Evolutionary conservation across 1,139 yeast species (phyloP), one percentile per base, ranked within the genome.

Genomic region (Oligophagozyma castellii): DNA sequence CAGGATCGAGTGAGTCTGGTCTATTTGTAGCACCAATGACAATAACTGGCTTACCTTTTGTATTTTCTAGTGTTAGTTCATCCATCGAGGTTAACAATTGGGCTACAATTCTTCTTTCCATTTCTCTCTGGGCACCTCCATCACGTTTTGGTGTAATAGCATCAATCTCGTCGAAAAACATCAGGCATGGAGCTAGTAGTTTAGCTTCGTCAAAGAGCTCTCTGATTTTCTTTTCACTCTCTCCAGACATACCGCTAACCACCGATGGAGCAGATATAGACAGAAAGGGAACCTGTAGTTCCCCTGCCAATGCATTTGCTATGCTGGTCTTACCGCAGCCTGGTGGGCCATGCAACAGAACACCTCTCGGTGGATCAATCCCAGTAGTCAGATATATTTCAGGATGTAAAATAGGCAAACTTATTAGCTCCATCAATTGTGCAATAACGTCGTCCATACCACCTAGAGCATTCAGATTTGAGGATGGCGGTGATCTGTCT

Each of bases 191-290:
- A 1, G 98, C 98, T 33, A 84, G 52, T 5, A 67, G 46, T 46
- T 77, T 79, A 2, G 98, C 98, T 49, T 92, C 98, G 25, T 84
- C 95, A 46, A 89, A 89, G 23, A 89, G 63, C 38, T 89, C 98
- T 38, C 98, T 64, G 12, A 89, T 64, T 50, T 86, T 86, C 61
- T 89, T 89, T 51, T 92, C 98, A 35, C 92, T 75, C 54, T 89
- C 99, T 26, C 98, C 98, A n/a, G 95, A 81, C 98, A 89, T 89
- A n/a, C 99, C 98, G 34, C 95, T 80, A 0, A 89, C 96, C 5
- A 92, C 83, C 1, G 95, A 79, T 1, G 98, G 98, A 0, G 99
- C 98, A 13, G 94, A 79, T 1, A 89, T 67, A 28, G 79, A 77
- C 16, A 89, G 72, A 47, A 92, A 89, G 0, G 98, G 95, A 0